A percentile compares a stretch with the other conserved stretches of the same genome.
Evolutionary conservation across 305 asterid species (phyloP).

Genomic region (Fraxinus latifolia): DNA sequence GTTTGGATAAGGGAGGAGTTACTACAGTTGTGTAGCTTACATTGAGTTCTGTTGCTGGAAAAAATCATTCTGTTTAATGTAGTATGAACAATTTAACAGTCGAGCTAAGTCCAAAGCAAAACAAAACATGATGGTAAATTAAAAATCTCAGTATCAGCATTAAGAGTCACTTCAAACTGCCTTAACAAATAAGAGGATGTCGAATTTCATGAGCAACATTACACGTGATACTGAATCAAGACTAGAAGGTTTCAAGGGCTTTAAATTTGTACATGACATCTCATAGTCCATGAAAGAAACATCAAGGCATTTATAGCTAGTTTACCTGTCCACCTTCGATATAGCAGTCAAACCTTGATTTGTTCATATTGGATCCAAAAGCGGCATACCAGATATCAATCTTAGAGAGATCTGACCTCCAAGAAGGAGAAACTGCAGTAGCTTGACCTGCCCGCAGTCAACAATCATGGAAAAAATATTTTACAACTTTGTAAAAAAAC

Average conservation of each 20-base stretch:
- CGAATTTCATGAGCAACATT: background rate
- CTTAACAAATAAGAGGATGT: background rate
- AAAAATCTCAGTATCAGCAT: background rate
- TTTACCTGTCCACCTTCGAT: conserved; percentile 91
- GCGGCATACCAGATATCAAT: conserved; percentile 76
- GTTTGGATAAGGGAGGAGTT: background rate
- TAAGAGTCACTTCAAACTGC: background rate
- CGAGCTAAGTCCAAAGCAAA: background rate
- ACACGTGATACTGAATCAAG: conserved; percentile 9
- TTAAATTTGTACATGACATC: background rate
- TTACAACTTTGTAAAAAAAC: conserved; percentile 1
- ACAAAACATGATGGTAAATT: background rate
- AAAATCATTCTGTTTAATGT: background rate
- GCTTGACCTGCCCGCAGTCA: conserved; percentile 39
- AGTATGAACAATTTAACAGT: background rate
- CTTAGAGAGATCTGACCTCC: conserved; percentile 74
- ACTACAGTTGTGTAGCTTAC: background rate
- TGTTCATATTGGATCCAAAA: conserved; percentile 78
- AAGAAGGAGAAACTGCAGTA: conserved; percentile 34
- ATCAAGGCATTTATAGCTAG: conserved; percentile 8
- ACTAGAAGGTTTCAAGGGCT: background rate
- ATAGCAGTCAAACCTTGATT: conserved; percentile 70
- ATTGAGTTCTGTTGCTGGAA: background rate
- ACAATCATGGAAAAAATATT: conserved; percentile 7
- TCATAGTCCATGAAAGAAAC: conserved; percentile 1